Conservation (phyloP, 2,329 filamentous ascomycete genomes). For the Fusarium graminum region DNA sequence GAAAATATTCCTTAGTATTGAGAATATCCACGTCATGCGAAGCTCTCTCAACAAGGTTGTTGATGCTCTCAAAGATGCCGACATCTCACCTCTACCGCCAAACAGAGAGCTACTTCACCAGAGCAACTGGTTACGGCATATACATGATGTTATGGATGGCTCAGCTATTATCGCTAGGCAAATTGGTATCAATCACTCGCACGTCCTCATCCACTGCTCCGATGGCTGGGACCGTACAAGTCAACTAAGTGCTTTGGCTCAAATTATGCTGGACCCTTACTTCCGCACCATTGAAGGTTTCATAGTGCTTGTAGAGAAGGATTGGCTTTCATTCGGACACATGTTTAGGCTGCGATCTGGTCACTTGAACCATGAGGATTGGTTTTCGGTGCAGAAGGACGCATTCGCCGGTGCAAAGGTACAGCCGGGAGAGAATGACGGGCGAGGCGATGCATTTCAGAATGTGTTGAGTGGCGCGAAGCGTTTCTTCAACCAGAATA, state of each 20-base stretch:
- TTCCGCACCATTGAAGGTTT: conserved; percentile 95
- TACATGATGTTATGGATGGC: conserved; percentile 85
- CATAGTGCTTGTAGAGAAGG: conserved; percentile 94
- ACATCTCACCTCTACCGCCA: conserved; percentile 84
- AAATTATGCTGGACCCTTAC: conserved; percentile 95
- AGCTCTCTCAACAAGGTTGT: conserved; percentile 89
- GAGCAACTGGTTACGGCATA: conserved; percentile 93
- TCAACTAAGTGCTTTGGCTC: conserved; percentile 90
- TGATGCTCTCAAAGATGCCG: conserved; percentile 91
- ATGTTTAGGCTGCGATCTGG: conserved; percentile 97
- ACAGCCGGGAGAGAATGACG: conserved; percentile 72
- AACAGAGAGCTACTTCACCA: conserved; percentile 84
- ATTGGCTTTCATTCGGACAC: conserved; percentile 97
- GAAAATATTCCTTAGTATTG: conserved; percentile 94
- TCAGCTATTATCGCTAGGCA: conserved; percentile 86
- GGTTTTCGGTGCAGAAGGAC: conserved; percentile 91
- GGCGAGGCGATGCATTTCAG: conserved; percentile 80
- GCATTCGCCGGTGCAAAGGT: conserved; percentile 73
- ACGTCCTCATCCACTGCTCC: conserved; percentile 96
- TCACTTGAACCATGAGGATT: conserved; percentile 89
- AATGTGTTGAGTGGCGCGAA: conserved; percentile 89
- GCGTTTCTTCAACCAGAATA: conserved; percentile 84
- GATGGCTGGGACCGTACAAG: conserved; percentile 99
- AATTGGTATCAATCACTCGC: conserved; percentile 91
- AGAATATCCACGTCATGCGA: conserved; percentile 99